Conservation (phyloP, 495 filamentous ascomycete genomes). For the Lasiosphaeria ovina region DNA sequence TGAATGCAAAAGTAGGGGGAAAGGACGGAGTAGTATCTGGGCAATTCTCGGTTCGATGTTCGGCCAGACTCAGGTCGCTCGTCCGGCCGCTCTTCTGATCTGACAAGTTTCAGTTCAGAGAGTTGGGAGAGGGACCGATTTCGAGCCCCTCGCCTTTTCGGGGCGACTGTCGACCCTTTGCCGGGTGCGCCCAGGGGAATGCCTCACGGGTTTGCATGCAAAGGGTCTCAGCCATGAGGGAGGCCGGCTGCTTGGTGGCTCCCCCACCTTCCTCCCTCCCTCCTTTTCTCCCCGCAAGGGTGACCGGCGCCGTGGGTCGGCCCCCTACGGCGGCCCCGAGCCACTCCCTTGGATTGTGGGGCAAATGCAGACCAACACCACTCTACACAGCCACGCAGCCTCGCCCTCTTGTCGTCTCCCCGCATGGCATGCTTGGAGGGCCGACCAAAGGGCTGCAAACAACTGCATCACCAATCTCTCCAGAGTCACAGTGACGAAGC, state of each 20-base stretch:
- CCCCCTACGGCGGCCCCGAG: conserved; percentile 6
- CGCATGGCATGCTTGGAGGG: too few species aligned
- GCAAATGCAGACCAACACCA: background rate
- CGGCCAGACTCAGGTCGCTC: too few species aligned
- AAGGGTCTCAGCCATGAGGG: background rate
- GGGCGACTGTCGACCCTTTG: background rate
- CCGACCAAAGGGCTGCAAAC: too few species aligned
- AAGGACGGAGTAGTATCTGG: too few species aligned
- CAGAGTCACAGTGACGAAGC: too few species aligned
- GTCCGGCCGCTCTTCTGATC: too few species aligned
- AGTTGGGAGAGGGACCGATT: background rate
- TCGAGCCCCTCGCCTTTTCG: background rate
- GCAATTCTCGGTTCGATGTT: too few species aligned
- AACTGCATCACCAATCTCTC: too few species aligned
- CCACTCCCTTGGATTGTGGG: background rate
- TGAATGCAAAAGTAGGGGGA: background rate
- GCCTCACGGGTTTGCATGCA: background rate
- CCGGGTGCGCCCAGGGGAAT: background rate
- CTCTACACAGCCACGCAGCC: background rate
- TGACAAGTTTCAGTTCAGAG: background rate
- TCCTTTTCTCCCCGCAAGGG: background rate
- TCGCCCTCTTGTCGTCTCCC: background rate
- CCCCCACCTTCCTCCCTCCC: too few species aligned
- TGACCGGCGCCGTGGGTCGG: conserved; percentile 4
- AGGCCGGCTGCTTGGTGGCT: too few species aligned